Evolutionary conservation across 306 rosid genomes (phyloP), one percentile per base, ranked within the genome.

Genomic region (Vigna radiata): DNA sequence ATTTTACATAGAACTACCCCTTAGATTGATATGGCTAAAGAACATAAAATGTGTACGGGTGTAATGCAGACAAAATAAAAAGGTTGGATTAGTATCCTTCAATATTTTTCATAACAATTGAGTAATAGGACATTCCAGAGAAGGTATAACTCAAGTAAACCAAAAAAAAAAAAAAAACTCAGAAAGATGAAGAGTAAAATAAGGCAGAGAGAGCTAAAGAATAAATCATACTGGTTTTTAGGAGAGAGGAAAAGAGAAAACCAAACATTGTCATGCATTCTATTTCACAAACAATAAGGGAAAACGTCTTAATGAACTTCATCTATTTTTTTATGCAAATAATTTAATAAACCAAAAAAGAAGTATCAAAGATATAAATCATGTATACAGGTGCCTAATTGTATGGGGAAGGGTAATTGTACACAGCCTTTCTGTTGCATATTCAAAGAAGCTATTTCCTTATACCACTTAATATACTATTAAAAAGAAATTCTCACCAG

Each of bases 401-500:
- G 48, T 43, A 44, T 11, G 48, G 8, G 48, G 48, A 43, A 48
- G 19, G 55, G 55, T 50, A 15, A 50, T n/a, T 50, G 11, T 50
- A 50, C 10, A 7, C 55, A 50, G 8, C n/a, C 49, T 44, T 44
- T 10, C 55, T 9, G 21, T 50, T n/a, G 21, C 55, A 50, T n/a
- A 6, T 6, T 8, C 55, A 50, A 50, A n/a, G 55, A 50, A 17
- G 2, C 8, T 50, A 8, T 50, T n/a, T 50, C 21, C 11, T 7
- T 21, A 19, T 71, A 49, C 63, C 49, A 56, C 66, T 25, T 62
- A 52, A 19, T 68, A 46, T 17, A n/a, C 73, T 65, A 53, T 36
- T 52, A 16, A 58, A 68, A 47, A 43, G 72, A 77, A 73, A 60
- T 73, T 41, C 85, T 83, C 82, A 96, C 99, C 91, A 96, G 83